These are phyloP conservation scores for Phylloporus sp. DNA, from an alignment of 768 basidiomycete genomes.

Conservation along the genomic window DNA sequence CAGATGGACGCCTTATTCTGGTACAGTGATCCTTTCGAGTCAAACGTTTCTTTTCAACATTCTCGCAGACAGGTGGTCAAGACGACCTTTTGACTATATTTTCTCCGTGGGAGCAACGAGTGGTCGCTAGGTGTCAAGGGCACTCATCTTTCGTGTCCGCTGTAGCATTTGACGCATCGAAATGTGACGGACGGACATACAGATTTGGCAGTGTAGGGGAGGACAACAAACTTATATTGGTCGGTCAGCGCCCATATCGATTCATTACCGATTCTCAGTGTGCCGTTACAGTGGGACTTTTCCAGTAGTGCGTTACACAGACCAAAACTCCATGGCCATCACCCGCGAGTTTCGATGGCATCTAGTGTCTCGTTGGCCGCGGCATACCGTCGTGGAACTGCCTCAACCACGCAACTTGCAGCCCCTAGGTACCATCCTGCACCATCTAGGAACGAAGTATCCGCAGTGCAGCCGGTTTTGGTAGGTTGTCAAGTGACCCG, in stretches of 20 bases:
- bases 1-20: conserved; percentile 90
- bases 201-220: conserved; percentile 96
- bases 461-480: conserved; percentile 85
- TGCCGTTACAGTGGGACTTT: conserved; percentile 77
- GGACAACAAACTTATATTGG: conserved; percentile 91
- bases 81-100: conserved; percentile 95
- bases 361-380: conserved; percentile 73
- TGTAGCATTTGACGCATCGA: conserved; percentile 85
- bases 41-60: conserved; percentile 1
- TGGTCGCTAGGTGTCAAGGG: conserved; percentile 94
- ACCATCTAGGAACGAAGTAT: conserved; percentile 86
- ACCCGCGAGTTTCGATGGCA: conserved; percentile 74
- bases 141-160: conserved; percentile 92
- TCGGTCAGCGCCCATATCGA: conserved; percentile 33
- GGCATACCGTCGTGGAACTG: conserved; percentile 54
- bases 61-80: conserved; percentile 83
- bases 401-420: conserved; percentile 56
- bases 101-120: conserved; percentile 90
- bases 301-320: conserved; percentile 87
- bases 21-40: conserved; percentile 34
- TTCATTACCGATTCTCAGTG: not conserved
- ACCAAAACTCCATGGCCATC: conserved; percentile 71
- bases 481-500: conserved; percentile 39
- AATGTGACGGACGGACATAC: conserved; percentile 87
- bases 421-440: conserved; percentile 73